phyloP scores from a whole-genome alignment of 176 grass and related monocot species.

The Aechmea fasciata region DNA sequence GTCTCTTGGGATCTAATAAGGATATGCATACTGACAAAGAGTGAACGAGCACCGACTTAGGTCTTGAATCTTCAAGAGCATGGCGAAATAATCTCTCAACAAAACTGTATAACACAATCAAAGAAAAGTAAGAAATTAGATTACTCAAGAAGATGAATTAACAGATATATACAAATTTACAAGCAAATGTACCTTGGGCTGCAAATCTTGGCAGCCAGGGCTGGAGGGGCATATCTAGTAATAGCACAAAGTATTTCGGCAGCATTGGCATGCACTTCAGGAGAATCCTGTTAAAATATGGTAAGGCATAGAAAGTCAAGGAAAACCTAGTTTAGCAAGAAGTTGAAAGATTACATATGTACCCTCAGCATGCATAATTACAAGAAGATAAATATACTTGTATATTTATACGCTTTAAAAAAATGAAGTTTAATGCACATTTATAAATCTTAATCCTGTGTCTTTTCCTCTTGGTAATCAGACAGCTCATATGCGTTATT shows the following conservation, averaged over 20 bases:
- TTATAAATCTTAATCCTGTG: background rate
- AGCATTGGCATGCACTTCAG: constrained; percentile 95
- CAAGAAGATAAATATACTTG: background rate
- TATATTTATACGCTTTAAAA: no score
- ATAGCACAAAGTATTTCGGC: constrained; percentile 93
- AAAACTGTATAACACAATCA: constrained; percentile 62
- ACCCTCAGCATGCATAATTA: background rate
- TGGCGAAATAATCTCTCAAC: constrained; percentile 77
- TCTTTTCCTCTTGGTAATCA: background rate
- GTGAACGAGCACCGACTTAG: constrained; percentile 92
- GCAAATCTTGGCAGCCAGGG: constrained; percentile 80
- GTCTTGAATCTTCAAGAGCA: constrained; percentile 84
- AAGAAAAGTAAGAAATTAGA: constrained; percentile 13
- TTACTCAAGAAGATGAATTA: background rate
- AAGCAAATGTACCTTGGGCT: constrained; percentile 61
- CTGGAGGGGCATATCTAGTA: constrained; percentile 84
- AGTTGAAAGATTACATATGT: background rate
- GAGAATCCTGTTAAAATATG: constrained; percentile 60
- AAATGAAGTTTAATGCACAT: background rate
- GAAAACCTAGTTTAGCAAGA: background rate
- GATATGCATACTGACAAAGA: constrained; percentile 94
- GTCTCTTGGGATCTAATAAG: constrained; percentile 83
- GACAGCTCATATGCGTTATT: background rate
- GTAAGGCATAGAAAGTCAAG: constrained; percentile 17
- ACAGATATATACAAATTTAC: background rate